Evolutionary conservation across 345 rosid genomes (phyloP), one percentile per base, ranked within the genome.

Genomic region (Boechera retrofracta): DNA sequence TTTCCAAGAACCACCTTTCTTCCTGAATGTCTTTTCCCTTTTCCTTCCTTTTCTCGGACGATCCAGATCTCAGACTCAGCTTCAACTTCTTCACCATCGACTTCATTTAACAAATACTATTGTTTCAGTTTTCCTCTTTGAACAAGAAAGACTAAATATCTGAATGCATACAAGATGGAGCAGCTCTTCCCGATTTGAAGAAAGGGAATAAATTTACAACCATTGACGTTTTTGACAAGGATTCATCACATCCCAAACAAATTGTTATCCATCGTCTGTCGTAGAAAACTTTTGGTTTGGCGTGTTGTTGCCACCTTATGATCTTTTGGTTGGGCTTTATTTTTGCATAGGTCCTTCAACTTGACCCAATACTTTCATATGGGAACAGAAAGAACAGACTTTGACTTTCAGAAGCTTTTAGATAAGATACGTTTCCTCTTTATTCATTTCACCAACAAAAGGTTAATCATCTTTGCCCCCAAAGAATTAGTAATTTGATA

Each of bases 1-100:
- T 66, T 3, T 66, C 57, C 32, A 66, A 49, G 71, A 66, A 66
- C 71, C 71, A 64, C 7, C 2, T 64, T 15, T 74, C 77, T 11
- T 72, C 67, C 5, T 15, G 24, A 15, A 10, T 15, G 12, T 1
- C 2, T 1, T 52, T 52, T 52, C 5, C 18, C 0, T 65, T 16
- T 65, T 48, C 71, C 59, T 67, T 67, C 47, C 24, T 66, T 31
- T 7, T 67, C 58, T 12, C 26, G 5, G 11, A 67, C 2, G 53
- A 38, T n/a, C 8, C 45, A 51, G 16, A 51, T 18, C 32, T 51
- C 59, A 35, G 41, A n/a, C 26, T 61, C 13, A 18, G 31, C 65
- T 64, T 45, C 69, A 64, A 32, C 39, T 64, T 64, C 24, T 64
- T 64, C 69, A 29, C n/a, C 65, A 21, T 4, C 3, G 65, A 61